Conservation (phyloP, 169 alveolate species). For the Cryptosporidium sp. region DNA sequence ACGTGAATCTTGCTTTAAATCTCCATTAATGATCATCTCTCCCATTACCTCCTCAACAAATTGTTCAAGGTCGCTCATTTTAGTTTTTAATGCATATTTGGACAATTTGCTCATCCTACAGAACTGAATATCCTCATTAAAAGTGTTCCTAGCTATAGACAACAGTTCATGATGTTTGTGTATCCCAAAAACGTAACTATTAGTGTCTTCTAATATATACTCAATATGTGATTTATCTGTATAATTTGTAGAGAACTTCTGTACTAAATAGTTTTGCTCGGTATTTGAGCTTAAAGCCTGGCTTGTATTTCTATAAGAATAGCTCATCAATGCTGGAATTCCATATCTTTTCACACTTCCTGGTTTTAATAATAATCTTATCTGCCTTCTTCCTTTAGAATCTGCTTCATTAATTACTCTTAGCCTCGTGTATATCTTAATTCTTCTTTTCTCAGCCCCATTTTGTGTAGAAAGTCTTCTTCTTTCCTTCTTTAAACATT, state of each 20-base stretch:
- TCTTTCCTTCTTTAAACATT: neutral
- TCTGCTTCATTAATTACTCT: neutral
- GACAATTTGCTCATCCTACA: constrained; percentile 17
- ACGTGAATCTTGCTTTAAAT: constrained; percentile 14
- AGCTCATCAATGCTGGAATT: constrained; percentile 12
- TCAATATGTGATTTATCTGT: constrained; percentile 10
- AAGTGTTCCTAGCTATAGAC: constrained; percentile 22
- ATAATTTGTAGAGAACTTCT: neutral
- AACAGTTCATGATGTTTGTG: constrained; percentile 44
- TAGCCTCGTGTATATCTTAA: neutral
- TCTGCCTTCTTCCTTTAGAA: neutral
- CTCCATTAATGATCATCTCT: constrained; percentile 58
- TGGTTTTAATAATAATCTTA: too few species aligned
- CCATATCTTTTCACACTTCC: constrained; percentile 49
- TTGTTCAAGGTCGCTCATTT: constrained; percentile 33
- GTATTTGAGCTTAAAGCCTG: neutral
- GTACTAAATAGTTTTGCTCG: neutral
- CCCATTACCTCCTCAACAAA: constrained; percentile 68
- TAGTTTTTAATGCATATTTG: constrained; percentile 25
- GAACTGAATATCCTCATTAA: constrained; percentile 24
- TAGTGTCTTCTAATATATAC: constrained; percentile 3
- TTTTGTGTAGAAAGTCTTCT: neutral
- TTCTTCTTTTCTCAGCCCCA: neutral
- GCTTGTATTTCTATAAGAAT: neutral
- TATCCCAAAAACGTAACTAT: constrained; percentile 15